Percentiles rank a stretch among this genome's conserved stretches.
Evolutionary conservation across 257 asterid species (phyloP).

Genomic region (Thymus mandschuricus): DNA sequence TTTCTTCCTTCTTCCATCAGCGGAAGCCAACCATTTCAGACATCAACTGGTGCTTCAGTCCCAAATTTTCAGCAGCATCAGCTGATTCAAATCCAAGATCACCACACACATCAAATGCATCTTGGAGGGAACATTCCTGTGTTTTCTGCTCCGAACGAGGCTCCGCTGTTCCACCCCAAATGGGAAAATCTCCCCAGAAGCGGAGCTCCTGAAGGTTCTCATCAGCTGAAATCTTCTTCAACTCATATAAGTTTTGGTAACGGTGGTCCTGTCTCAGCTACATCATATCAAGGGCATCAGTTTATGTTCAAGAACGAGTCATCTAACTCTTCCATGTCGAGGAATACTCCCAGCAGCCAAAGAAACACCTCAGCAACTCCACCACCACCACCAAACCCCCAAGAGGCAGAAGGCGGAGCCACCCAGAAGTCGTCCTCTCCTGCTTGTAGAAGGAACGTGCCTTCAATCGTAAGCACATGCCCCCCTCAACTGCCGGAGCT

Average conservation of each 20-base stretch:
- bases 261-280: slow-evolving; percentile 24
- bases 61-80: slow-evolving; percentile 41
- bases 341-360: slow-evolving; percentile 17
- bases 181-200: slow-evolving; percentile 37
- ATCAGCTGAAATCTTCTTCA: slow-evolving; percentile 41
- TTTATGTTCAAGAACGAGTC: slow-evolving; percentile 25
- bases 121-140: slow-evolving; percentile 26
- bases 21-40: slow-evolving; percentile 32
- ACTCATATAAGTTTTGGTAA: slow-evolving; percentile 37
- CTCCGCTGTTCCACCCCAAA: slow-evolving; percentile 25
- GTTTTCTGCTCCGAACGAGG: slow-evolving; percentile 26
- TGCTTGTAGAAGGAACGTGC: slow-evolving; percentile 46
- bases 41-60: slow-evolving; percentile 27
- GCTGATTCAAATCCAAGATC: slow-evolving; percentile 41
- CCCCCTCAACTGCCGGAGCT: slow-evolving; percentile 50
- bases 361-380: slow-evolving; percentile 23
- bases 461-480: slow-evolving; percentile 38
- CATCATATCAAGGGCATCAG: slow-evolving; percentile 39
- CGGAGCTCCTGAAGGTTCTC: slow-evolving; percentile 28
- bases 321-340: slow-evolving; percentile 21
- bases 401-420: slow-evolving; percentile 34
- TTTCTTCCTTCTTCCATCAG: slow-evolving; percentile 28
- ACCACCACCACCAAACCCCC: slow-evolving; percentile 29
- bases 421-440: slow-evolving; percentile 52
- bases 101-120: slow-evolving; percentile 43